Percentiles rank a stretch among this genome's conserved stretches.
Conservation (phyloP, 2,329 filamentous ascomycete species). For the Phialophora expanda region DNA sequence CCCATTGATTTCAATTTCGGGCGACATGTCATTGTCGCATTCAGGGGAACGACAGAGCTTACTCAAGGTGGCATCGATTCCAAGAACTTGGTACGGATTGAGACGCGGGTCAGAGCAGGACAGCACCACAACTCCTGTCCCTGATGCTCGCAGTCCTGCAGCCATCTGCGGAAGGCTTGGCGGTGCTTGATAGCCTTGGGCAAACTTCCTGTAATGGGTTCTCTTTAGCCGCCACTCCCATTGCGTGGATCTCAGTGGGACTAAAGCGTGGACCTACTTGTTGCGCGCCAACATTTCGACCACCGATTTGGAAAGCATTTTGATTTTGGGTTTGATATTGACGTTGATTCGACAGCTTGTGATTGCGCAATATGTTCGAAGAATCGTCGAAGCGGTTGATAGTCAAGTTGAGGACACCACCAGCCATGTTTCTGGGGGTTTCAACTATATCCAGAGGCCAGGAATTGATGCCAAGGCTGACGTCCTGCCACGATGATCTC, state of each 20-base stretch:
- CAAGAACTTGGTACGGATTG: conserved; percentile 22
- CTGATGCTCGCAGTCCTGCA: conserved; percentile 9
- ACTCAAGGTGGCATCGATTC: conserved; percentile 22
- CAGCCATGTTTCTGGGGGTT: neutral
- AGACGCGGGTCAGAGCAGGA: conserved; percentile 25
- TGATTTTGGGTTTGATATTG: neutral
- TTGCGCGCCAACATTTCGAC: conserved; percentile 25
- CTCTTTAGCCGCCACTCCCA: neutral
- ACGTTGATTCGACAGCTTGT: neutral
- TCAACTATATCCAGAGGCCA: neutral
- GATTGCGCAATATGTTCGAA: neutral
- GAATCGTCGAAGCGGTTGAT: neutral
- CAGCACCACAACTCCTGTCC: conserved; percentile 21
- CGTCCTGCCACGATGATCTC: neutral
- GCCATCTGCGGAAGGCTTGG: conserved; percentile 17
- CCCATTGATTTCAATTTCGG: too few relatives aligned
- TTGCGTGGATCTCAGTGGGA: neutral
- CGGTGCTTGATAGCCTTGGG: conserved; percentile 23
- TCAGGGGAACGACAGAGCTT: neutral
- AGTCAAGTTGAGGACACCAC: neutral
- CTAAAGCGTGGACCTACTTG: conserved; percentile 4
- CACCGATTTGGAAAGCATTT: conserved; percentile 20
- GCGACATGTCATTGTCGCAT: neutral
- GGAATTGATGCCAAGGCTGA: neutral
- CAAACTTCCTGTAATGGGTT: conserved; percentile 7